These are phyloP conservation scores for Sphaerulina musiva DNA, from an alignment of 2,329 filamentous ascomycete species.

Conservation along the genomic window DNA sequence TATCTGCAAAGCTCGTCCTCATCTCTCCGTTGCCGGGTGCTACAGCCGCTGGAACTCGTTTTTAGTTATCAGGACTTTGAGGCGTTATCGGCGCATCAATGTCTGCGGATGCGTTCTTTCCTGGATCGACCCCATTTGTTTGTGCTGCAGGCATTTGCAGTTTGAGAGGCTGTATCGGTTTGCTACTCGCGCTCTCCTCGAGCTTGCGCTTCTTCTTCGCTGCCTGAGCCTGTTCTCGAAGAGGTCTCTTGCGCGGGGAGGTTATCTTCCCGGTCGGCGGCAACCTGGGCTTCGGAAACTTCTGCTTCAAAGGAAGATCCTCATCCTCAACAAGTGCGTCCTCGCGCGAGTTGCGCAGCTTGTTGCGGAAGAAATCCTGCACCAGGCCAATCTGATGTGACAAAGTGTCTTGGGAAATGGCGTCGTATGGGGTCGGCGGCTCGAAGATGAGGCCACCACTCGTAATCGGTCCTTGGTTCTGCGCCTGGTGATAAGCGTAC, in stretches of 20 bases:
- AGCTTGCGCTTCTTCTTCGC: conserved; percentile 82
- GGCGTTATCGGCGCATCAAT: conserved; percentile 68
- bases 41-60: not conserved
- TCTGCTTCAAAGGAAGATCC: conserved; percentile 86
- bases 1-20: too few species aligned
- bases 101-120: conserved; percentile 56
- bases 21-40: not conserved
- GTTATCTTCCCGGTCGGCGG: conserved; percentile 80
- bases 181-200: conserved; percentile 38
- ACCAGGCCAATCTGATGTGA: conserved; percentile 77
- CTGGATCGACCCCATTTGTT: conserved; percentile 50
- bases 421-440: conserved; percentile 61
- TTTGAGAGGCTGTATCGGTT: conserved; percentile 49
- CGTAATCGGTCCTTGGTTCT: conserved; percentile 58
- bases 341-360: conserved; percentile 76
- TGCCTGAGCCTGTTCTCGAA: conserved; percentile 73
- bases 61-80: conserved; percentile 3
- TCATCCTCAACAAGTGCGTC: conserved; percentile 87
- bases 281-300: conserved; percentile 55
- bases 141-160: conserved; percentile 41
- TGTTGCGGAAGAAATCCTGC: conserved; percentile 84
- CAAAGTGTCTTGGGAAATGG: conserved; percentile 73
- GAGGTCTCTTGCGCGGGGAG: conserved; percentile 72
- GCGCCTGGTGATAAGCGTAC: conserved; percentile 74
- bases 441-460: conserved; percentile 59